phyloP scores from a whole-genome alignment of 441 rosid genomes.

The Populus hybrid region DNA sequence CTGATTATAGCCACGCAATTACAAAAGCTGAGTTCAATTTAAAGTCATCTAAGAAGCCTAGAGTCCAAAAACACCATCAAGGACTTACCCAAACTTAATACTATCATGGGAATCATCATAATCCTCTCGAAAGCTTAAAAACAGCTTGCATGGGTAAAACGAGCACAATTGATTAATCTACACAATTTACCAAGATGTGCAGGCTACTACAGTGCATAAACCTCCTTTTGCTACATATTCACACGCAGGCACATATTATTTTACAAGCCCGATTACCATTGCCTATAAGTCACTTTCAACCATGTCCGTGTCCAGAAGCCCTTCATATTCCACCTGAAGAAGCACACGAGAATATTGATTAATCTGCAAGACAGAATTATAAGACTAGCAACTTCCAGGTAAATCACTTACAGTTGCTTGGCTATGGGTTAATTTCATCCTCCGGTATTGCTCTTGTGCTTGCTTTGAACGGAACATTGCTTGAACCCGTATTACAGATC shows the following conservation, averaged over 20 bases:
- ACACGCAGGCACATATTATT: neutral
- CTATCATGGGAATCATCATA: neutral
- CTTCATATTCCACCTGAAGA: constrained; percentile 56
- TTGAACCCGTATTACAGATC: constrained; percentile 81
- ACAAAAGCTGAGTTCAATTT: neutral
- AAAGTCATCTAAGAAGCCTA: neutral
- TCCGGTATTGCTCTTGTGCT: constrained; percentile 83
- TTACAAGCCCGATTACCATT: neutral
- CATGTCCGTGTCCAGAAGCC: constrained; percentile 14
- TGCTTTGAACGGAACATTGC: constrained; percentile 97
- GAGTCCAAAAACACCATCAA: neutral
- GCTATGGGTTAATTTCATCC: constrained; percentile 69
- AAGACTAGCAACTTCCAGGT: constrained; percentile 2
- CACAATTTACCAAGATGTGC: constrained; percentile 8
- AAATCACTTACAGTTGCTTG: constrained; percentile 60
- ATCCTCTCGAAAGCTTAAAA: constrained; percentile 3
- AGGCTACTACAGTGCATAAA: constrained; percentile 6
- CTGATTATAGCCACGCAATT: neutral
- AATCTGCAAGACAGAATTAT: neutral
- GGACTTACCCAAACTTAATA: neutral
- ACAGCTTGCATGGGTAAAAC: neutral
- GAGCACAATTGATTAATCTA: neutral
- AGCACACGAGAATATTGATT: constrained; percentile 9
- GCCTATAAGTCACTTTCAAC: constrained; percentile 11
- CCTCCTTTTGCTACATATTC: neutral